These are phyloP conservation scores for Asterochloris erici DNA, from an alignment of 139 green algal genomes.

Conservation along the genomic window DNA sequence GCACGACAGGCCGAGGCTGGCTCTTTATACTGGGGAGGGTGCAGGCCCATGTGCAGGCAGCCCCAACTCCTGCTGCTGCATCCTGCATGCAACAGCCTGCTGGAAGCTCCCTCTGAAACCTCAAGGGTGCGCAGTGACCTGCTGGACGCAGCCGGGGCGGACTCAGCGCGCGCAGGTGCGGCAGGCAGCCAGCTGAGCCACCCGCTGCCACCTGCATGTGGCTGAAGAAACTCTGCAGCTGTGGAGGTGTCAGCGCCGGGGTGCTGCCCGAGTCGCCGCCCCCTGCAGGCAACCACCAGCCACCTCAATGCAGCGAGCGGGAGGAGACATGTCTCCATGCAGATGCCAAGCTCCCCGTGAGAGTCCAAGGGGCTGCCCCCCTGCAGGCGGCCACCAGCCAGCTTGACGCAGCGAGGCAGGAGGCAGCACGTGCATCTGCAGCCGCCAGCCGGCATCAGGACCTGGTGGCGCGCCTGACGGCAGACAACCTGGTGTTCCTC, in stretches of 20 bases:
- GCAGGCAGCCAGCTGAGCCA: no score
- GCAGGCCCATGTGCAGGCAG: no score
- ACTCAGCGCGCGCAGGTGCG: no score
- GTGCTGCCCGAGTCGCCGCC: background rate
- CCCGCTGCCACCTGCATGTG: background rate
- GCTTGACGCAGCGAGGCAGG: background rate
- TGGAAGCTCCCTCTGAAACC: no score
- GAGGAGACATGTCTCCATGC: background rate
- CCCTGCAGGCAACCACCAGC: background rate
- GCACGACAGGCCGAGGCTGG: no score
- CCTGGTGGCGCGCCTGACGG: slow-evolving; percentile 21
- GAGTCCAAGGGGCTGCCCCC: no score
- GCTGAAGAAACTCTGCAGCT: background rate
- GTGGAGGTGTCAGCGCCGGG: background rate
- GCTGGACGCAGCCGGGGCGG: no score
- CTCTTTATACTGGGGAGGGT: no score
- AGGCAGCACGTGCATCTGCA: slow-evolving; percentile 1
- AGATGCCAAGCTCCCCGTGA: background rate
- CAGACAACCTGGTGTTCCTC: slow-evolving; percentile 31
- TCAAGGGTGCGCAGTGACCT: no score
- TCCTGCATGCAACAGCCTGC: no score
- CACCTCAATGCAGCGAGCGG: background rate
- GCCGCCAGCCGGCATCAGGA: slow-evolving; percentile 10
- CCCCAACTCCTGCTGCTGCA: no score
- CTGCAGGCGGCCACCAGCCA: background rate